phyloP scores from a whole-genome alignment of 2,329 filamentous ascomycete genomes.

The Teratosphaeria gauchensis region DNA sequence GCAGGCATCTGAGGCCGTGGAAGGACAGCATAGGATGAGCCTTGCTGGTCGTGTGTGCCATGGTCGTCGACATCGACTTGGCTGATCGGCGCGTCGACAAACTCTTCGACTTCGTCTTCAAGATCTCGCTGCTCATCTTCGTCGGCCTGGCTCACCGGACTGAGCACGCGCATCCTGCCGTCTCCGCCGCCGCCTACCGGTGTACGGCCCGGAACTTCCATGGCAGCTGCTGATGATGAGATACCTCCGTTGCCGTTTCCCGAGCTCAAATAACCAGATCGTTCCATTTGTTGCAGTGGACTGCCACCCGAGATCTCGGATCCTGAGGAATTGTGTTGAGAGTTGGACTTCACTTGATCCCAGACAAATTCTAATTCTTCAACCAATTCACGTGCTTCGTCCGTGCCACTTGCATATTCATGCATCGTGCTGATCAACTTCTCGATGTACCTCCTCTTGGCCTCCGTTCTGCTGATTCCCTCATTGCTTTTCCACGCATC shows the following conservation, averaged over 20 bases:
- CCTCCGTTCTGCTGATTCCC: conserved; percentile 76
- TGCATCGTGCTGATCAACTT: conserved; percentile 96
- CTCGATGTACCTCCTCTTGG: conserved; percentile 70
- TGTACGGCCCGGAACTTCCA: conserved; percentile 9
- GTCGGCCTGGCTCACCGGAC: conserved; percentile 68
- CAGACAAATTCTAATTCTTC: conserved; percentile 97
- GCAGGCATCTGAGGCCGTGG: background rate
- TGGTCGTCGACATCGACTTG: conserved; percentile 29
- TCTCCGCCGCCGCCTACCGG: conserved; percentile 1
- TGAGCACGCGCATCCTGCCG: conserved; percentile 51
- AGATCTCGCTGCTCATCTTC: conserved; percentile 27
- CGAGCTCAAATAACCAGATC: conserved; percentile 23
- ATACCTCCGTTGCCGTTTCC: conserved; percentile 14
- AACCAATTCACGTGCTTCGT: conserved; percentile 78
- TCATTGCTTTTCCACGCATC: conserved; percentile 91
- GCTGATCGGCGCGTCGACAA: conserved; percentile 40
- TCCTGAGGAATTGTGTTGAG: conserved; percentile 16
- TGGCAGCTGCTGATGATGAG: conserved; percentile 19
- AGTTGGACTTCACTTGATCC: conserved; percentile 86
- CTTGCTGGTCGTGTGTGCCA: background rate
- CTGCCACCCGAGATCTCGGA: conserved; percentile 15
- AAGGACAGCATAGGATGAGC: conserved; percentile 3
- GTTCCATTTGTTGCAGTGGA: conserved; percentile 23
- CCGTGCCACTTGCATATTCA: conserved; percentile 75
- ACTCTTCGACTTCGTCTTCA: conserved; percentile 34